phyloP scores from a whole-genome alignment of 495 filamentous ascomycete species.

The Hypoxylon fragiforme region DNA sequence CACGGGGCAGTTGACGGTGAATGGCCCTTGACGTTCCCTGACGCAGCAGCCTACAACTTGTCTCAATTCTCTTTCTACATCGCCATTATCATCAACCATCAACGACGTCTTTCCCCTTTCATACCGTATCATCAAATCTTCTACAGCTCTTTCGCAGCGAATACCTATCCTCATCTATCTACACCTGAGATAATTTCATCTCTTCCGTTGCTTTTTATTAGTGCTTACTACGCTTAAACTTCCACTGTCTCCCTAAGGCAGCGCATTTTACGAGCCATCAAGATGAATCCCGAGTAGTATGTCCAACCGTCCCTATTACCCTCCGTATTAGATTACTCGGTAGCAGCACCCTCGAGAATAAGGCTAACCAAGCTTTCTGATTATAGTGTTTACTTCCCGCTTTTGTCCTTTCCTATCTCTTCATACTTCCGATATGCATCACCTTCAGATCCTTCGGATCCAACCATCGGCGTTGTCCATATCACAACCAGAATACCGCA shows the following conservation, averaged over 20 bases:
- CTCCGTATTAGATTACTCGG: slow-evolving; percentile 13
- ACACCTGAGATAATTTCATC: too few species aligned
- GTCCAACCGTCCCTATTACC: too few species aligned
- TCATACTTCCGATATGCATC: slow-evolving; percentile 4
- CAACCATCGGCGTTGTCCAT: not conserved
- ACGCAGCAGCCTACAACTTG: slow-evolving; percentile 37
- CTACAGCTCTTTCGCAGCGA: not conserved
- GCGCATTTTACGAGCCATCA: slow-evolving; percentile 45
- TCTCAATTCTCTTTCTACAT: slow-evolving; percentile 44
- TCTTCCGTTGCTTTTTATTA: slow-evolving; percentile 8
- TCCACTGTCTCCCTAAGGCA: slow-evolving; percentile 22
- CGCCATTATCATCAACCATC: slow-evolving; percentile 26
- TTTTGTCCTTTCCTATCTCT: slow-evolving; percentile 1
- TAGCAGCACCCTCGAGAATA: slow-evolving; percentile 23
- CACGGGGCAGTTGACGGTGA: slow-evolving; percentile 32
- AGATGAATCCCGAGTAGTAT: slow-evolving; percentile 96
- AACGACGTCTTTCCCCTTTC: not conserved
- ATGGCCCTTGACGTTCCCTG: slow-evolving; percentile 32
- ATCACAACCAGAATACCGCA: slow-evolving; percentile 1
- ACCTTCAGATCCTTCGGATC: not conserved
- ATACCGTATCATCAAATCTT: not conserved
- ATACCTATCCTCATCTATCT: slow-evolving; percentile 17
- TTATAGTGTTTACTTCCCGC: slow-evolving; percentile 36
- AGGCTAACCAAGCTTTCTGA: slow-evolving; percentile 14
- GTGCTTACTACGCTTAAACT: slow-evolving; percentile 13